Base-by-base conservation (phyloP, 2,329 filamentous ascomycete species). In the Penicillium sclerotiorum region DNA sequence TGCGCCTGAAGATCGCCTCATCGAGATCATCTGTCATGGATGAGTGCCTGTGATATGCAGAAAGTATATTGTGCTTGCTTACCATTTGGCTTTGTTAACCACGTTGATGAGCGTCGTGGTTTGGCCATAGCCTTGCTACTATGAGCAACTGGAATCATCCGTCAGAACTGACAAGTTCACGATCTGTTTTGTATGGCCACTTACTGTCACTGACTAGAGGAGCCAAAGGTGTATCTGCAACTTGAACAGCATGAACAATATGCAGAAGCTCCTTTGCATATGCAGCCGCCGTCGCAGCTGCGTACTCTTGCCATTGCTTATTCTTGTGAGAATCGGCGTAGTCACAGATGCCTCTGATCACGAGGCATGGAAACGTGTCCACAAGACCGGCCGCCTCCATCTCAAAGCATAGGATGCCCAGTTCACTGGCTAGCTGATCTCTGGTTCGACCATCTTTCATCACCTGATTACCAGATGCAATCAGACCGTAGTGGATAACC, bases 391-490 rank as follows among this genome's bases (percentile, higher is more conserved):
- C 55, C 12, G 56, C 50, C 25, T 60, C 57, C 57, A 58, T 63
- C 21, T 64, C 61, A 36, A 64, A 64, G 27, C 61, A 61, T 11
- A 64, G 44, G 20, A 59, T 40, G 3, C 52, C 50, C 2, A 48
- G 28, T 27, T 50, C 45, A n/a, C 40, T 33, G 1, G 49, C 41
- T 28, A 56, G 3, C 9, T 15, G 6, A 22, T 65, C 61, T 12
- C 63, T 41, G 4, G 20, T 46, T 2, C 5, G 37, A 6, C 44
- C 58, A 50, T 61, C 27, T 21, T 56, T 63, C 13, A 66, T 56
- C 11, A 64, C 37, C n/a, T 55, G 53, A 32, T 64, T 56, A 11
- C 59, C 62, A 2, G 62, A 67, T 5, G 56, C 63, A 17, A 67
- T 63, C 3, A 55, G 35, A 1, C 64, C 64, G 44, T 64, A 61